Conservation (phyloP, 306 rosid genomes). For the Arachis stenosperma region DNA sequence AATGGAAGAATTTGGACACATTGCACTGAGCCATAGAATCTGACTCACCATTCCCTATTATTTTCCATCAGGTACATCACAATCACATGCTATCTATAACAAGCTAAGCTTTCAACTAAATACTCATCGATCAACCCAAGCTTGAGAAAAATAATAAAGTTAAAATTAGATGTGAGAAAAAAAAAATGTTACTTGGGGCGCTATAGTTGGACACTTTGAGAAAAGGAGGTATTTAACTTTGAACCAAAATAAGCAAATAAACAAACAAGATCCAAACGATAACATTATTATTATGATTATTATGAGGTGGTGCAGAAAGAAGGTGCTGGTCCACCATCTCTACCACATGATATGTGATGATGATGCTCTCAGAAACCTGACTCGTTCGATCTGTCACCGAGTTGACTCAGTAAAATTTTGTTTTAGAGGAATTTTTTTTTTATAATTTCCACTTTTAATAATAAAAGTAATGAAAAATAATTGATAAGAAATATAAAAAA, state of each 20-base stretch:
- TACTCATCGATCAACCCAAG: neutral
- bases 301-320: slow-evolving; percentile 21
- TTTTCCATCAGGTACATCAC: slow-evolving; percentile 32
- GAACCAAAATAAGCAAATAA: slow-evolving; percentile 27
- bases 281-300: neutral
- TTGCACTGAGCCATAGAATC: slow-evolving; percentile 47
- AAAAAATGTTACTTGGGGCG: neutral
- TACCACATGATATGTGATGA: slow-evolving; percentile 37
- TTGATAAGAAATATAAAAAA: too few relatives aligned
- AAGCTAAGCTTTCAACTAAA: neutral
- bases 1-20: slow-evolving; percentile 35
- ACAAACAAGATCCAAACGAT: slow-evolving; percentile 21
- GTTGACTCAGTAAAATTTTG: slow-evolving; percentile 35
- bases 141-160: slow-evolving; percentile 12
- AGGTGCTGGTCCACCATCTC: slow-evolving; percentile 41
- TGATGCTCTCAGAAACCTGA: neutral
- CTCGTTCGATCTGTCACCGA: slow-evolving; percentile 35
- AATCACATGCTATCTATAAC: slow-evolving; percentile 30
- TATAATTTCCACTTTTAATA: too few relatives aligned
- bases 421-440: too few relatives aligned
- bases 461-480: too few relatives aligned
- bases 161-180: neutral
- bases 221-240: slow-evolving; percentile 14
- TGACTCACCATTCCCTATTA: slow-evolving; percentile 44
- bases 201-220: slow-evolving; percentile 27